Base-by-base conservation (phyloP, 495 filamentous ascomycete genomes). In the Aspergillus wentii region DNA sequence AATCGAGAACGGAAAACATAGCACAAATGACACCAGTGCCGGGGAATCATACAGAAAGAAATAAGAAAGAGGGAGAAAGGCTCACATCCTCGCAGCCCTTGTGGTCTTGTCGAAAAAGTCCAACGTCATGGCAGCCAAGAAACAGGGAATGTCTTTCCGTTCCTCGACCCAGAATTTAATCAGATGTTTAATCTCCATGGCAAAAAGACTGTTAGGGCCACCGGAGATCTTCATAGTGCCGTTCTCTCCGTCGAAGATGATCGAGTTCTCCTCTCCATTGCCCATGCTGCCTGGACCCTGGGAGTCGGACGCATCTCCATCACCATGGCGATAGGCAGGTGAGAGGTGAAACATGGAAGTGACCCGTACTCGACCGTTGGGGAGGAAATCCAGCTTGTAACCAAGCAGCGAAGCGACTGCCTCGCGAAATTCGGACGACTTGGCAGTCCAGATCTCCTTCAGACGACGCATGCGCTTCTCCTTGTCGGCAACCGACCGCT, bases 161-260 rank as follows among this genome's bases (percentile, higher is more conserved):
- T 86, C 85, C 52, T 91, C 82, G 1, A 95, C 90, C 92, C 92
- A 98, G 61, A 94, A 95, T 53, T 83, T 77, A 49, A 95, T 86
- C 33, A 86, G 73, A 36, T 83, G 82, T 48, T 74, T 78, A 21
- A 97, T 92, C 61, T 88, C 80, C 43, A 76, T 66, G 17, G 88
- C 91, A 62, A 98, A 98, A 18, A 73, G 72, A 51, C 84, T 90
- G 50, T 87, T 78, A 4, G 88, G 86, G 0, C 92, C 92, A 4
- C 92, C 92, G 11, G 81, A 83, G 41, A 97, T 83, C 69, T 97
- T 97, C 92, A 98, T 98, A 16, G 87, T 95, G 17, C 92, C 80
- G 44, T 85, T 83, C 61, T 97, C 91, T 16, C 91, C 94, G 65
- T 99, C 92, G 62, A 99, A 97, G 1, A 95, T 78, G 42, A 99